These are phyloP conservation scores for Apiotrichum mycotoxinovorans DNA, from an alignment of 1,284 basidiomycete species.

Conservation along the genomic window DNA sequence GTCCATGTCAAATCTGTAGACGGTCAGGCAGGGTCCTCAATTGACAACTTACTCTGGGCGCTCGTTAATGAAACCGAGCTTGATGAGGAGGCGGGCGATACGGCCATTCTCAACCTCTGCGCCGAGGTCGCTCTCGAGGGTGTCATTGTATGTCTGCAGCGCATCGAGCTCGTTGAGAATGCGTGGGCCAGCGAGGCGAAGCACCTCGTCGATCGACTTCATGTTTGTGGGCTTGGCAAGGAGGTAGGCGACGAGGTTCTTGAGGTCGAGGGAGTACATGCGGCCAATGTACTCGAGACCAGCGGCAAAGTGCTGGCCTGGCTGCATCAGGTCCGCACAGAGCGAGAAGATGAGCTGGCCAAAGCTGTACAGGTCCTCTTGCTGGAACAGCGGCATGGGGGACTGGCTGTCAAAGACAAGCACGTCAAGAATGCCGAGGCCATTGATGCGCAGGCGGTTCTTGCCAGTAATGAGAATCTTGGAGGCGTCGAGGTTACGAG, in stretches of 20 bases:
- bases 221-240: slow-evolving; percentile 64
- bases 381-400: slow-evolving; percentile 58
- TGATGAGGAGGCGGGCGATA: slow-evolving; percentile 84
- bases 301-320: slow-evolving; percentile 58
- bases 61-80: slow-evolving; percentile 98
- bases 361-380: slow-evolving; percentile 84
- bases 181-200: slow-evolving; percentile 72
- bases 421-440: slow-evolving; percentile 81
- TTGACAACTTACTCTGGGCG: slow-evolving; percentile 79
- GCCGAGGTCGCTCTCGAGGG: slow-evolving; percentile 76
- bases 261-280: slow-evolving; percentile 75
- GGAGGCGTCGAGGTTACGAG: slow-evolving; percentile 77
- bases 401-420: slow-evolving; percentile 68
- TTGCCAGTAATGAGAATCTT: slow-evolving; percentile 86
- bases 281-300: slow-evolving; percentile 72
- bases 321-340: slow-evolving; percentile 56
- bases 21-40: slow-evolving; percentile 65
- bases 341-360: slow-evolving; percentile 81
- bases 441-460: slow-evolving; percentile 78
- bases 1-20: slow-evolving; percentile 88
- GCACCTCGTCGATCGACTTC: slow-evolving; percentile 72
- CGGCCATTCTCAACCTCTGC: slow-evolving; percentile 95
- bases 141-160: slow-evolving; percentile 72
- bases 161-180: slow-evolving; percentile 80
- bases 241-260: slow-evolving; percentile 73